Evolutionary conservation across 1,284 basidiomycete species (phyloP), one percentile per base, ranked within the genome.

Genomic region (Kwoniella shivajii): DNA sequence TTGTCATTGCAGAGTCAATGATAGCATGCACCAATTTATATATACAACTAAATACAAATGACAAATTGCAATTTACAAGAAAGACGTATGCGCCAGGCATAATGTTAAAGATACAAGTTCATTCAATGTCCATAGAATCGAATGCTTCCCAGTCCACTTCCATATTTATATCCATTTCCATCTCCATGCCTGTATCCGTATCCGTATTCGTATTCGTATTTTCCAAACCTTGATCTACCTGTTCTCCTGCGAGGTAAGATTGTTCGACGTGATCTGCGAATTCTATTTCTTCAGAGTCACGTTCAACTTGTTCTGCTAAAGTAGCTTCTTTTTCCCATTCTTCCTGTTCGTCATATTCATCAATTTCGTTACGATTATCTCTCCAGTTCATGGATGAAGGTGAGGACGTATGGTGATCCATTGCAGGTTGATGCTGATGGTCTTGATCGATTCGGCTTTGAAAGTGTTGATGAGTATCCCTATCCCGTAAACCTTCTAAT

Each of bases 301-400:
- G 30, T 42, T 71, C 72, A 2, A 66, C 70, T 30, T 66, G 58
- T 52, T 74, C 72, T 3, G 65, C 69, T 26, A 57, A 59, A 22
- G 66, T 68, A 30, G 71, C 71, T 45, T 71, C 66, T 6, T 26
- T 46, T 30, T 59, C 68, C 72, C 68, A 73, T 34, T 30, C 41
- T 38, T 59, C 69, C 71, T 65, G 69, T 24, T 43, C 31, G 16
- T 69, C 68, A 10, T 67, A 64, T 34, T 37, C 43, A n/a, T 47
- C 65, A 60, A n/a, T n/a, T 38, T 37, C 33, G 7, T 31, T 24
- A 22, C 34, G 24, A 41, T 41, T 24, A 46, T 42, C 16, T 6
- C 16, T 42, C 14, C n/a, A 6, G 24, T 43, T n/a, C n/a, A n/a
- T n/a, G n/a, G n/a, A n/a, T n/a, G n/a, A n/a, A n/a, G n/a, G n/a